phyloP scores from a whole-genome alignment of 495 filamentous ascomycete genomes.

The Astrocystis sublimbata region DNA sequence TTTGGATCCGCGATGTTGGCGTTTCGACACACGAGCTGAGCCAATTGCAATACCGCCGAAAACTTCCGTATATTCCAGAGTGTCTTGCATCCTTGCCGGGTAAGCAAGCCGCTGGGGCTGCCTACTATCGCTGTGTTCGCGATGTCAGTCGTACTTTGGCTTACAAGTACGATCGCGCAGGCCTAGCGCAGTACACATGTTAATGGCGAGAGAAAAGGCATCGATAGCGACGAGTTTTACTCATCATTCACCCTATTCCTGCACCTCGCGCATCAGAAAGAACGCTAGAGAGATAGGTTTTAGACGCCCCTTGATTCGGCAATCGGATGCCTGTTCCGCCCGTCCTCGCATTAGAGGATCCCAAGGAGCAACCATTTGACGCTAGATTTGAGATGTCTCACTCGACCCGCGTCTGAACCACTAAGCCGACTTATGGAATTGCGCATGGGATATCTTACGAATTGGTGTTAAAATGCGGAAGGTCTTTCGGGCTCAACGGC shows the following conservation, averaged over 20 bases:
- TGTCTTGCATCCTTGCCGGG: neutral
- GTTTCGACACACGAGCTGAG: neutral
- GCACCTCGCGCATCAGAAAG: neutral
- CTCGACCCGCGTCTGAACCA: neutral
- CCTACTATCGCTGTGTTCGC: neutral
- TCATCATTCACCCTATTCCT: neutral
- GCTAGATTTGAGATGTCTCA: conserved; percentile 1
- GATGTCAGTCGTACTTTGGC: conserved; percentile 9
- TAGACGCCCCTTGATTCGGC: neutral
- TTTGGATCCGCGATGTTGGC: neutral
- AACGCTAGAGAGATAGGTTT: neutral
- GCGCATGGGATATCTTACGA: conserved; percentile 4
- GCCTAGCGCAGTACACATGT: neutral
- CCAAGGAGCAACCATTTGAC: neutral
- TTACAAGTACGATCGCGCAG: conserved; percentile 6
- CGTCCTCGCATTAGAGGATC: neutral
- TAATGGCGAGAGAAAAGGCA: neutral
- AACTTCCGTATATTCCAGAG: neutral
- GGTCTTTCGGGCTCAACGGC: conserved; percentile 2
- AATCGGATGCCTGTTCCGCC: neutral
- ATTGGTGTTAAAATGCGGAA: conserved; percentile 12
- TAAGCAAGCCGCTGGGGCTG: conserved; percentile 1
- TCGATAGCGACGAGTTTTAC: neutral
- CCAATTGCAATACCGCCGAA: neutral
- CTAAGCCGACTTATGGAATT: neutral